A percentile compares a stretch with the other conserved stretches of the same genome.
Conservation (phyloP, 805 yeast genomes). For the Metschnikowia matae region DNA sequence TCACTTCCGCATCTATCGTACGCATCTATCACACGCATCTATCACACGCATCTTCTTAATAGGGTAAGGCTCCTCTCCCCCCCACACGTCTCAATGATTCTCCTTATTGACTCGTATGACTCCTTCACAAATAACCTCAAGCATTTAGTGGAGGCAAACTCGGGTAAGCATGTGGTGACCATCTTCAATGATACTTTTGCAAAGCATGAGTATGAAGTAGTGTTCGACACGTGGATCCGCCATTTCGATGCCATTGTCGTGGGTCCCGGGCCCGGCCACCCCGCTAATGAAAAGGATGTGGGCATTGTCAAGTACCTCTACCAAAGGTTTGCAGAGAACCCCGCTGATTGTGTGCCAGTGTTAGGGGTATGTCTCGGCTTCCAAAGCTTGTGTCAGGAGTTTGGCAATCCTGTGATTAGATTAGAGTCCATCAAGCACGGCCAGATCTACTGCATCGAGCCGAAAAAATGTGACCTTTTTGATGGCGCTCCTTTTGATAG, state of each 20-base stretch:
- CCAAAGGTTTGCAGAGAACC: constrained; percentile 18
- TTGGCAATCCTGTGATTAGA: constrained; percentile 53
- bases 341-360: constrained; percentile 47
- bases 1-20: too few relatives aligned
- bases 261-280: constrained; percentile 99
- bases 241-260: constrained; percentile 71
- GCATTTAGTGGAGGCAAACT: constrained; percentile 52
- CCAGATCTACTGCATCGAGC: constrained; percentile 58
- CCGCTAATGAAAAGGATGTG: constrained; percentile 55
- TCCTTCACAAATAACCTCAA: constrained; percentile 86
- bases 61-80: background rate
- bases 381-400: constrained; percentile 67
- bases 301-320: constrained; percentile 69
- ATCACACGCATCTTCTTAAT: background rate
- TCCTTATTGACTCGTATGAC: constrained; percentile 89
- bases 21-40: background rate
- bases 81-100: constrained; percentile 35
- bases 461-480: constrained; percentile 33
- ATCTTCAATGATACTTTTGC: constrained; percentile 59
- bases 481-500: constrained; percentile 45
- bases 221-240: constrained; percentile 41
- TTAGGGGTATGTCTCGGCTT: constrained; percentile 93
- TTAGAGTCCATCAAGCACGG: constrained; percentile 76
- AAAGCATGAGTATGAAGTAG: constrained; percentile 26
- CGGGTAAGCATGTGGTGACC: constrained; percentile 48